Evolutionary conservation across 202 grass and related monocot species (phyloP).

Genomic region (Zoysia matrella): DNA sequence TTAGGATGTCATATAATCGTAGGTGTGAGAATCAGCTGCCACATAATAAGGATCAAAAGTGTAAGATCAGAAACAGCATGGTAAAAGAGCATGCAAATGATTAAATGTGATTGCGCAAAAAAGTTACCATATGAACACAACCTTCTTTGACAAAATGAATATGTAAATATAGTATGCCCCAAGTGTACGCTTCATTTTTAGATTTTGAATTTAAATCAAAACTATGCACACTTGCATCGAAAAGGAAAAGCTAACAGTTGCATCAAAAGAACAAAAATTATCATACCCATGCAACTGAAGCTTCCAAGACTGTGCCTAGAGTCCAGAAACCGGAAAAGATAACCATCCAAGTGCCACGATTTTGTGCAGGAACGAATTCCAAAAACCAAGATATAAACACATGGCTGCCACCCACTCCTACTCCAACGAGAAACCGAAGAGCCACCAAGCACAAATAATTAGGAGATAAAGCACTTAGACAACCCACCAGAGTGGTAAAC

Average conservation of each 20-base stretch:
- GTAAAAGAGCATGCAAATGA: conserved; percentile 2
- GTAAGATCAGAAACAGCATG: conserved; percentile 1
- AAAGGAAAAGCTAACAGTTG: background rate
- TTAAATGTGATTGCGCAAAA: background rate
- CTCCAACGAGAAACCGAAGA: conserved; percentile 80
- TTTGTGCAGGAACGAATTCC: conserved; percentile 85
- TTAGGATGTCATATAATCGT: background rate
- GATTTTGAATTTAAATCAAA: background rate
- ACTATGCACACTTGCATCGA: background rate
- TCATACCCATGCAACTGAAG: conserved; percentile 92
- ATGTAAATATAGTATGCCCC: background rate
- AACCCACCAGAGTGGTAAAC: conserved; percentile 69
- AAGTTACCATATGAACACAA: too few relatives aligned
- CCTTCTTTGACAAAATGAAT: background rate
- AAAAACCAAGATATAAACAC: conserved; percentile 92
- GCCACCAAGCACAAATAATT: conserved; percentile 71
- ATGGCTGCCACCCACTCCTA: conserved; percentile 77
- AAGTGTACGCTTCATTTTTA: background rate
- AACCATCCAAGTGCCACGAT: conserved; percentile 88
- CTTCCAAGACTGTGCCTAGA: conserved; percentile 78
- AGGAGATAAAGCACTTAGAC: conserved; percentile 76
- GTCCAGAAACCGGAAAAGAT: conserved; percentile 83
- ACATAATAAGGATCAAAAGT: background rate
- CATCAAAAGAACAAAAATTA: conserved; percentile 6
- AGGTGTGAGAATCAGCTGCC: background rate